phyloP scores from a whole-genome alignment of 345 rosid genomes.

The Euphorbia peplus region DNA sequence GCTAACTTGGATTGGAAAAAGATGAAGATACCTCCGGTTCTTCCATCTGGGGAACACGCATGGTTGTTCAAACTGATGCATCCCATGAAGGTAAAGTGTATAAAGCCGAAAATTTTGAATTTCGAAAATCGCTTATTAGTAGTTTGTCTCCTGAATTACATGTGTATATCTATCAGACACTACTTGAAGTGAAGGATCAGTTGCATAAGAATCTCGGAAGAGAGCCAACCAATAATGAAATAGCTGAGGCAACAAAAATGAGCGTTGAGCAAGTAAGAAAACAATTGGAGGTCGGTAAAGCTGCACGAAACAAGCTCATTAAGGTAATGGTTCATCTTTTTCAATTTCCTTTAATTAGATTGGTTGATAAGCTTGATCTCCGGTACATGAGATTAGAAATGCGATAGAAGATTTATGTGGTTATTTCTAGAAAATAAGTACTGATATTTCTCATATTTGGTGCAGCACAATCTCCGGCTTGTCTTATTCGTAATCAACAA shows the following conservation, averaged over 20 bases:
- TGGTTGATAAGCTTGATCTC: too few relatives aligned
- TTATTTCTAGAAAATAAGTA: too few relatives aligned
- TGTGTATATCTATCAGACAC: slow-evolving; percentile 41
- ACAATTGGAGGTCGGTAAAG: slow-evolving; percentile 62
- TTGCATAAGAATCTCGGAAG: slow-evolving; percentile 47
- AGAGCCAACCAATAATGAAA: slow-evolving; percentile 62
- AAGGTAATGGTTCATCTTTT: slow-evolving; percentile 40
- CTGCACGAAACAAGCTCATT: slow-evolving; percentile 89
- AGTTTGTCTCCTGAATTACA: slow-evolving; percentile 20
- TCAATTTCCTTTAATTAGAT: slow-evolving; percentile 8
- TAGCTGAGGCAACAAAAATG: slow-evolving; percentile 56
- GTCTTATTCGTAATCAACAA: slow-evolving; percentile 83
- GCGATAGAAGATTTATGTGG: too few relatives aligned
- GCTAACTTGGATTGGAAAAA: slow-evolving; percentile 90
- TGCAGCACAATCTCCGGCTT: slow-evolving; percentile 97
- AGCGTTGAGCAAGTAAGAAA: slow-evolving; percentile 45
- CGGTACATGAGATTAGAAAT: too few relatives aligned
- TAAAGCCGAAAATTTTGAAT: neutral
- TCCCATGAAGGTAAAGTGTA: slow-evolving; percentile 74
- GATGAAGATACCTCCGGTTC: slow-evolving; percentile 95
- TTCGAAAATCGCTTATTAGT: neutral
- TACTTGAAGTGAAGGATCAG: slow-evolving; percentile 54
- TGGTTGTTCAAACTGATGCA: slow-evolving; percentile 96
- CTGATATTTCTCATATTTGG: slow-evolving; percentile 14
- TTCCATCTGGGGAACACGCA: slow-evolving; percentile 64